Evolutionary conservation across 192 early-diverging fungal genomes (phyloP), one percentile per base, ranked within the genome.

Genomic region (Coemansia sp.): DNA sequence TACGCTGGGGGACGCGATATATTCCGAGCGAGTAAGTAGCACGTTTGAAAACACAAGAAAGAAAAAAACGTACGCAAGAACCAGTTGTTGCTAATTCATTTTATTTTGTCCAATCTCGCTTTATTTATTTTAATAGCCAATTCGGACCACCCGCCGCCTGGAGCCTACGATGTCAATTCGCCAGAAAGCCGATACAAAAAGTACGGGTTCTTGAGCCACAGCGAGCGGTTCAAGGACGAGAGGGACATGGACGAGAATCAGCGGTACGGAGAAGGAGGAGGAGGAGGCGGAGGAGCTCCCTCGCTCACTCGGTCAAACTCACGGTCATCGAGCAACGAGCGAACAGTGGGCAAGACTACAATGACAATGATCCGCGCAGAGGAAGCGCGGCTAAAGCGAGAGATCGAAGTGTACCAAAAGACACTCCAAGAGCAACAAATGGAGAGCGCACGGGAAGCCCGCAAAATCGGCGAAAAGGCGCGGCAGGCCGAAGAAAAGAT

Each of bases 1-100:
- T 82, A 82, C 56, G 62, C 79, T 43, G 79, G 79, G 8, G 69
- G 79, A 0, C 69, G 73, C 25, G 62, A 68, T 37, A 76, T 82
- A 65, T 82, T 82, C 56, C 51, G 62, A 27, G 32, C 70, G 32
- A 42, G 79, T 75, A 82, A 63, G 79, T 65, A 40, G n/a, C 17
- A n/a, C n/a, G n/a, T n/a, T n/a, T n/a, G n/a, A n/a, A n/a, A n/a
- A n/a, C n/a, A n/a, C n/a, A n/a, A n/a, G n/a, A n/a, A n/a, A n/a
- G n/a, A n/a, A n/a, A n/a, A n/a, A n/a, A n/a, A n/a, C n/a, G n/a
- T n/a, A n/a, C n/a, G n/a, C n/a, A n/a, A n/a, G n/a, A n/a, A n/a
- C n/a, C n/a, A n/a, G n/a, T n/a, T n/a, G n/a, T n/a, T n/a, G n/a
- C n/a, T n/a, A 27, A 25, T 62, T 57, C 54, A 19, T 6, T 22